These are phyloP conservation scores for Coniochaeta hoffmannii DNA, from an alignment of 2,329 filamentous ascomycete genomes.

Conservation along the genomic window DNA sequence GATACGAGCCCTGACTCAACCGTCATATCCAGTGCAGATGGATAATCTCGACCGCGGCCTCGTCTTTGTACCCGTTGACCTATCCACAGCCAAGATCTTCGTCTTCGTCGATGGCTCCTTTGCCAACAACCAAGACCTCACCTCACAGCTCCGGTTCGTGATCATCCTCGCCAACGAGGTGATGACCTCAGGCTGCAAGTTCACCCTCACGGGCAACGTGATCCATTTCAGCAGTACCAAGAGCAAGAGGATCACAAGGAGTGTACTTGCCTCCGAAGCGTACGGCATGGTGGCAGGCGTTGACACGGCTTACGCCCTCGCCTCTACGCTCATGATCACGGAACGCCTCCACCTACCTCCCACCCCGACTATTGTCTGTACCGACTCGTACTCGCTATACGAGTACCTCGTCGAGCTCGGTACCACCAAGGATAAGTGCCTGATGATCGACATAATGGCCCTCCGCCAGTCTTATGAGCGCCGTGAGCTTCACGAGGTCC, in stretches of 20 bases:
- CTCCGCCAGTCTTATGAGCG: conserved; percentile 12
- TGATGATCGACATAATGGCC: conserved; percentile 14
- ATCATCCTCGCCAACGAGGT: not conserved
- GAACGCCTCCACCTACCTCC: not conserved
- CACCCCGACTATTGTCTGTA: conserved; percentile 10
- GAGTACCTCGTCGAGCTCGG: conserved; percentile 10
- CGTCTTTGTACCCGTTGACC: not conserved
- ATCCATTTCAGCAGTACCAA: not conserved
- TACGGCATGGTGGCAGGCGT: not conserved
- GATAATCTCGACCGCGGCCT: not conserved
- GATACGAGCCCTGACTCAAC: not conserved
- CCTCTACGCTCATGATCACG: not conserved
- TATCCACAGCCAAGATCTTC: conserved; percentile 2
- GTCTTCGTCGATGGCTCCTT: not conserved
- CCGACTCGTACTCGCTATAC: conserved; percentile 11
- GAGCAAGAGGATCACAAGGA: not conserved
- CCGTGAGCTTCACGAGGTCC: conserved; percentile 8
- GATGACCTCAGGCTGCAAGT: not conserved
- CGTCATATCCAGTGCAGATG: not conserved
- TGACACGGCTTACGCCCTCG: not conserved
- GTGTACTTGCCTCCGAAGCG: not conserved
- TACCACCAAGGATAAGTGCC: conserved; percentile 11
- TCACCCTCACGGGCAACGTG: not conserved
- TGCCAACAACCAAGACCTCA: not conserved
- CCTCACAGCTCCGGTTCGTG: not conserved